Evolutionary conservation across 2,329 filamentous ascomycete species (phyloP).

Genomic region (Fusarium graminum): DNA sequence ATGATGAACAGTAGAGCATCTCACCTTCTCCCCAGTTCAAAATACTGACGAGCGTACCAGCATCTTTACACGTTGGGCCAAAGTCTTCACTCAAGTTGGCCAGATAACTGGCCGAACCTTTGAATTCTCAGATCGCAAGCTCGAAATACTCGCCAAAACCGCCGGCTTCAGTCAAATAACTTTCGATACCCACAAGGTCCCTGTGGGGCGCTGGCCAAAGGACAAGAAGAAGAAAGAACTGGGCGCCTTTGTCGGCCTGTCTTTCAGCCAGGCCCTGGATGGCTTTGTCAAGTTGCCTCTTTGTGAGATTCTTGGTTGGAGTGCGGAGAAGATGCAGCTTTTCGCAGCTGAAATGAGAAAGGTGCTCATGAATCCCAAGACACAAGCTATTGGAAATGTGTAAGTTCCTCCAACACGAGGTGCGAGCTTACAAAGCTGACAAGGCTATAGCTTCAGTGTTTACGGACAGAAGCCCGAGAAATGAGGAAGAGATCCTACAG

Average conservation of each 20-base stretch:
- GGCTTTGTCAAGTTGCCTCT: conserved; percentile 44
- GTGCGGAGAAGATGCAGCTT: conserved; percentile 39
- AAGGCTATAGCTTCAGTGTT: conserved; percentile 22
- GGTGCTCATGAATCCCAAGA: conserved; percentile 32
- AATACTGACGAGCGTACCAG: neutral
- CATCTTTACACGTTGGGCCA: conserved; percentile 39
- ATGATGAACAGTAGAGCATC: conserved; percentile 33
- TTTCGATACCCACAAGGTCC: conserved; percentile 32
- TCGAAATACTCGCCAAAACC: conserved; percentile 32
- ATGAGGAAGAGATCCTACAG: fast-evolving
- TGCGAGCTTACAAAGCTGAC: neutral
- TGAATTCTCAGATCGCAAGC: conserved; percentile 37
- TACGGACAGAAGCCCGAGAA: conserved; percentile 33
- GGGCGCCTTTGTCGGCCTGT: conserved; percentile 40
- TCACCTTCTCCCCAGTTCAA: fast-evolving
- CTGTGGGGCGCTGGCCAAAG: conserved; percentile 40
- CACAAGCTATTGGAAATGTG: conserved; percentile 34
- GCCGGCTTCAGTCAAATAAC: conserved; percentile 26
- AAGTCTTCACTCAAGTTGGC: conserved; percentile 34
- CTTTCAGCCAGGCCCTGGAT: conserved; percentile 44
- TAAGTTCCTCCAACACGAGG: neutral
- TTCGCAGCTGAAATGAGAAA: conserved; percentile 44
- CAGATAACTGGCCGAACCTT: conserved; percentile 35
- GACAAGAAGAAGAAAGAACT: conserved; percentile 44
- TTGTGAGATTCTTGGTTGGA: conserved; percentile 42